Evolutionary conservation across 1,284 basidiomycete species (phyloP).

Genomic region (Trametes versicolor): DNA sequence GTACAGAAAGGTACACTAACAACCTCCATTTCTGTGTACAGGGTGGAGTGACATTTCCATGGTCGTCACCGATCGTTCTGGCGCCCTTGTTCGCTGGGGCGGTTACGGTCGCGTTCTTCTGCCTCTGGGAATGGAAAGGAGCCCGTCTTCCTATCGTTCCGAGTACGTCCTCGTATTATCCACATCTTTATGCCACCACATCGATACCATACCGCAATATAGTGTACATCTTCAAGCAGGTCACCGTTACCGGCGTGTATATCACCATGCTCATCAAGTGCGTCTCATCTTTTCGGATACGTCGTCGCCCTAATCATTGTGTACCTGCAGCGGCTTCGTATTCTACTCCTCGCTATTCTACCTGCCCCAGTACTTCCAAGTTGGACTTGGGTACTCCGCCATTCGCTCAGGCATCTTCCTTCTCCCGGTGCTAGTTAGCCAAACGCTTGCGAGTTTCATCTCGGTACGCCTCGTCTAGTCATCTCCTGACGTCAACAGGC

Average conservation of each 20-base stretch:
- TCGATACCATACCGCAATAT: not conserved
- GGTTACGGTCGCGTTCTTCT: conserved; percentile 64
- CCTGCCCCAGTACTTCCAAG: conserved; percentile 81
- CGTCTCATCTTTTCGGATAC: conserved; percentile 19
- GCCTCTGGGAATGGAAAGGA: conserved; percentile 78
- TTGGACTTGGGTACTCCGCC: conserved; percentile 70
- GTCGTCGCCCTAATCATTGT: not conserved
- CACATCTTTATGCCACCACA: too few species aligned
- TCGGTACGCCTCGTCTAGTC: conserved; percentile 52
- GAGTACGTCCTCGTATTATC: conserved; percentile 50
- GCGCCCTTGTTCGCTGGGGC: conserved; percentile 69
- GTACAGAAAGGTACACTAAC: not conserved
- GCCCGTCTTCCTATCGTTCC: conserved; percentile 76
- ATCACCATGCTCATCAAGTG: conserved; percentile 74
- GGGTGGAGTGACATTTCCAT: conserved; percentile 77
- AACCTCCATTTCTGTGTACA: conserved; percentile 33
- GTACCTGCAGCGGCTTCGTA: conserved; percentile 56
- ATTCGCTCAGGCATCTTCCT: conserved; percentile 71
- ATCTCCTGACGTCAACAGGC: not conserved
- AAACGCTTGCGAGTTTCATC: conserved; percentile 65
- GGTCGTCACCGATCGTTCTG: conserved; percentile 71
- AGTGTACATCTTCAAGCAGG: conserved; percentile 79
- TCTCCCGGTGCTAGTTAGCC: conserved; percentile 71
- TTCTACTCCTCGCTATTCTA: conserved; percentile 72
- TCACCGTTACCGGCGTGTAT: conserved; percentile 76